phyloP scores from a whole-genome alignment of 805 yeast species.

The Candida schatavii region DNA sequence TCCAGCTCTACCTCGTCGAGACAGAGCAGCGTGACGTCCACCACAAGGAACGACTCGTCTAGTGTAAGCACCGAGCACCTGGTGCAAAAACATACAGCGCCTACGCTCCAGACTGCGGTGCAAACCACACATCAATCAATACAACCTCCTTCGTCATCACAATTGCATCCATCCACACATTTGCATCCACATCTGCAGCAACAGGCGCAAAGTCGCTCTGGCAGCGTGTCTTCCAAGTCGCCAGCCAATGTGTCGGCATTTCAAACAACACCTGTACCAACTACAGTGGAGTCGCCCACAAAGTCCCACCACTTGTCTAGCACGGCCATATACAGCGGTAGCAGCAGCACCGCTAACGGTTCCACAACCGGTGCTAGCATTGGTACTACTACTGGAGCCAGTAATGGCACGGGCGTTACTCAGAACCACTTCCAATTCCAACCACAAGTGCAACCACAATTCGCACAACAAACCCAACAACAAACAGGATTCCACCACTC shows the following conservation, averaged over 20 bases:
- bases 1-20: neutral
- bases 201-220: neutral
- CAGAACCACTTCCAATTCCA: neutral
- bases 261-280: neutral
- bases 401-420: slow-evolving; percentile 4
- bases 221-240: neutral
- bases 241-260: neutral
- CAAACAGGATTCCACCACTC: slow-evolving; percentile 1
- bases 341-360: slow-evolving; percentile 1
- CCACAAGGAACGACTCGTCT: neutral
- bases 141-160: neutral
- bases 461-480: neutral
- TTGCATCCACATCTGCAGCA: slow-evolving; percentile 3
- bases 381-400: slow-evolving; percentile 9
- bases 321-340: neutral
- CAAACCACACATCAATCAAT: neutral
- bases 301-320: neutral
- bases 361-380: too few species aligned
- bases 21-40: neutral
- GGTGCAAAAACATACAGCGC: neutral
- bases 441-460: neutral
- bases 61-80: neutral
- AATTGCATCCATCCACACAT: neutral
- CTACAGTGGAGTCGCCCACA: neutral
- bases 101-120: neutral